phyloP scores from a whole-genome alignment of 306 rosid genomes.

The Castanopsis chinensis region DNA sequence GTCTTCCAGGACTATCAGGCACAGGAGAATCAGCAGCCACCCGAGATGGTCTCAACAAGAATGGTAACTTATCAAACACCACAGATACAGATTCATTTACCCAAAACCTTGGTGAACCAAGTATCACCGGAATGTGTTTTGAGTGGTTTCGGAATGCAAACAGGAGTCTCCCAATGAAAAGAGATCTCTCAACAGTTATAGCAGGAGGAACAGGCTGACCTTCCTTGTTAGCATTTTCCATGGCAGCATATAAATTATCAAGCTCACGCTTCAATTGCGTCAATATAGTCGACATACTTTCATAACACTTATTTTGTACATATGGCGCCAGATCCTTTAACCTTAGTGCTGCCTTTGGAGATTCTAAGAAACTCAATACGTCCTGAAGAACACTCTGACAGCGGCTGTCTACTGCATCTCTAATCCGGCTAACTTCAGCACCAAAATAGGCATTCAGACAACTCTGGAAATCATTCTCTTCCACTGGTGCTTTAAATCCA shows the following conservation, averaged over 20 bases:
- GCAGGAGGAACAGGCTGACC: constrained; percentile 37
- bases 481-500: constrained; percentile 50
- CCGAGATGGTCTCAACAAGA: constrained; percentile 60
- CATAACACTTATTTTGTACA: constrained; percentile 77
- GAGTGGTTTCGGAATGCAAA: constrained; percentile 90
- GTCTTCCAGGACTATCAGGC: constrained; percentile 55
- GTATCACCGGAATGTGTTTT: constrained; percentile 76
- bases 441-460: constrained; percentile 89
- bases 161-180: constrained; percentile 87
- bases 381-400: constrained; percentile 81
- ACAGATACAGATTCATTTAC: constrained; percentile 48
- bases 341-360: constrained; percentile 87
- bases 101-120: constrained; percentile 93
- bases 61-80: constrained; percentile 56
- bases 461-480: constrained; percentile 59
- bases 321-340: constrained; percentile 69
- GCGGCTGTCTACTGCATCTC: constrained; percentile 77
- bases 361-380: constrained; percentile 79
- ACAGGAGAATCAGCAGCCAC: constrained; percentile 53
- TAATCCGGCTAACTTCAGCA: constrained; percentile 70
- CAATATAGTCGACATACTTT: constrained; percentile 62
- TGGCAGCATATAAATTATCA: constrained; percentile 46
- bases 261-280: constrained; percentile 59
- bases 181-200: constrained; percentile 66
- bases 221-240: constrained; percentile 47